Percentiles rank a stretch among this genome's conserved stretches.
These are phyloP conservation scores for Delitschia confertaspora DNA, from an alignment of 495 filamentous ascomycete genomes.

Conservation along the genomic window DNA sequence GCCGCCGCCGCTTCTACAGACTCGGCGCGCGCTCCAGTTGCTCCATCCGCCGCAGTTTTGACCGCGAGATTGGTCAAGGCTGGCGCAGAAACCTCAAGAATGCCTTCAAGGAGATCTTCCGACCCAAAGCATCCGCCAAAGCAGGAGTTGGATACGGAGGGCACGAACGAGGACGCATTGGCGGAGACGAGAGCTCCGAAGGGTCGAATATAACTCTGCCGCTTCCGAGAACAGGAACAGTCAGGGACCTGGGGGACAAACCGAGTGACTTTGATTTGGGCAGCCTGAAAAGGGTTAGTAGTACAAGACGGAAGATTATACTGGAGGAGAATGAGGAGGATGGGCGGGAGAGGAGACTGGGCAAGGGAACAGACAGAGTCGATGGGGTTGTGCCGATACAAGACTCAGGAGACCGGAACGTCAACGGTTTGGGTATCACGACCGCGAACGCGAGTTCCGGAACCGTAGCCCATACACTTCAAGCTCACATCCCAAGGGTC, in stretches of 20 bases:
- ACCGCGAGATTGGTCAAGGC: too few relatives aligned
- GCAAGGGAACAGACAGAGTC: too few relatives aligned
- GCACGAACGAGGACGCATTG: not conserved
- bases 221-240: slow-evolving; percentile 13
- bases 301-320: slow-evolving; percentile 11
- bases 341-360: too few relatives aligned
- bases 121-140: not conserved
- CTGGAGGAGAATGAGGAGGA: not conserved
- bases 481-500: too few relatives aligned
- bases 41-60: slow-evolving; percentile 3
- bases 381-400: too few relatives aligned
- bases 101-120: slow-evolving; percentile 19
- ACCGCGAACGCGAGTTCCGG: too few relatives aligned
- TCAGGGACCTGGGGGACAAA: not conserved
- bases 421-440: too few relatives aligned
- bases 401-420: too few relatives aligned
- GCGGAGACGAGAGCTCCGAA: slow-evolving; percentile 4
- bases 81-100: slow-evolving; percentile 13
- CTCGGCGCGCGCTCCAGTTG: slow-evolving; percentile 8
- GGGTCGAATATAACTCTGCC: slow-evolving; percentile 24
- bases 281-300: slow-evolving; percentile 10
- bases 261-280: slow-evolving; percentile 19
- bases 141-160: not conserved
- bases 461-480: too few relatives aligned
- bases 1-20: slow-evolving; percentile 19